Conservation (phyloP, 768 basidiomycete species). For the Mycena amicta region DNA sequence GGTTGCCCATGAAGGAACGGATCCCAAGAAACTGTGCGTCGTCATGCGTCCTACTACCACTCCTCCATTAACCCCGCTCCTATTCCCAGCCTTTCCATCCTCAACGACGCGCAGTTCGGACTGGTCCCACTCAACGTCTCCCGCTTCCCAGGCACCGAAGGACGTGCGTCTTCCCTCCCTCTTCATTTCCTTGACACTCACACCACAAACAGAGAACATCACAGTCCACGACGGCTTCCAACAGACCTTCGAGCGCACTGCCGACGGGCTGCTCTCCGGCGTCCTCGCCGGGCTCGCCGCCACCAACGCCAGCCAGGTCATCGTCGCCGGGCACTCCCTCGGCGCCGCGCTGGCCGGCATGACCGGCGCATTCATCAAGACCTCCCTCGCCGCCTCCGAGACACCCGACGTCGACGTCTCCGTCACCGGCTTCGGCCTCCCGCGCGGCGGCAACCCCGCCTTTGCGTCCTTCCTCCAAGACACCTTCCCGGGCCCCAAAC, state of each 20-base stretch:
- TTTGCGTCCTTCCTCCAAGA: constrained; percentile 46
- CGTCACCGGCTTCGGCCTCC: constrained; percentile 44
- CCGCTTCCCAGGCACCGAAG: constrained; percentile 30
- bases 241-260: constrained; percentile 40
- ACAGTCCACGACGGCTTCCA: constrained; percentile 45
- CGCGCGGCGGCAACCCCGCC: constrained; percentile 46
- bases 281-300: constrained; percentile 33
- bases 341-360: constrained; percentile 51
- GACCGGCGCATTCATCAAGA: constrained; percentile 43
- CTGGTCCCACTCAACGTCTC: constrained; percentile 33
- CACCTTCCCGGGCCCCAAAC: constrained; percentile 19
- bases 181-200: neutral
- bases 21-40: constrained; percentile 33
- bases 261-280: constrained; percentile 34
- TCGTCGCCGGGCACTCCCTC: constrained; percentile 45
- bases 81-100: constrained; percentile 32
- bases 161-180: constrained; percentile 22
- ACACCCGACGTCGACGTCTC: constrained; percentile 26
- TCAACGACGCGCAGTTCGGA: constrained; percentile 38
- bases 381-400: constrained; percentile 34
- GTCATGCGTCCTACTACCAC: neutral
- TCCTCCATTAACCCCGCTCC: neutral
- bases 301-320: constrained; percentile 35
- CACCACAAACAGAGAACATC: constrained; percentile 29
- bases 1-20: constrained; percentile 46